Conservation (phyloP, 805 yeast species). For the Yamadazyma sp. region DNA sequence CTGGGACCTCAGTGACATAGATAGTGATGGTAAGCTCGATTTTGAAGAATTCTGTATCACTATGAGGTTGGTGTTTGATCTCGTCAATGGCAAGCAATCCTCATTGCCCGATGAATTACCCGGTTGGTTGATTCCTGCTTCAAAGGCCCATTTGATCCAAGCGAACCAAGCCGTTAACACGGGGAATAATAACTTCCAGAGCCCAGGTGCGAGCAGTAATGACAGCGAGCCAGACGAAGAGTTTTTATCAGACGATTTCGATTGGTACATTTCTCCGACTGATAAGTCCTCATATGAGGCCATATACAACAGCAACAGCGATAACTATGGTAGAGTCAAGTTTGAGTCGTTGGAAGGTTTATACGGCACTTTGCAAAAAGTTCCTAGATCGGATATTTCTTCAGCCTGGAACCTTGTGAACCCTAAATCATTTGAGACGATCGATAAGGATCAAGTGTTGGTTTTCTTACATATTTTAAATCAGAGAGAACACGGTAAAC, state of each 20-base stretch:
- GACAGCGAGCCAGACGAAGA: slow-evolving; percentile 64
- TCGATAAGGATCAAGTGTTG: slow-evolving; percentile 89
- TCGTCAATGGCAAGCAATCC: slow-evolving; percentile 67
- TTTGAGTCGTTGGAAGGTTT: slow-evolving; percentile 70
- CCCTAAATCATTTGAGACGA: slow-evolving; percentile 82
- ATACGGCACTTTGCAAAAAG: slow-evolving; percentile 64
- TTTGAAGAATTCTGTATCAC: slow-evolving; percentile 98
- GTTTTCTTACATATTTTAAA: slow-evolving; percentile 89
- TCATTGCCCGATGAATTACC: slow-evolving; percentile 74
- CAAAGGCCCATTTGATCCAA: slow-evolving; percentile 79
- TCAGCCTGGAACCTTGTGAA: slow-evolving; percentile 95
- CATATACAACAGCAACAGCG: slow-evolving; percentile 71
- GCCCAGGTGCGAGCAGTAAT: slow-evolving; percentile 33
- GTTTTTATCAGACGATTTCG: slow-evolving; percentile 65
- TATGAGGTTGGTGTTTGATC: slow-evolving; percentile 90
- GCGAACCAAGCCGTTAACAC: slow-evolving; percentile 70
- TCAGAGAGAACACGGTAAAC: slow-evolving; percentile 80
- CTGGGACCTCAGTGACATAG: slow-evolving; percentile 93
- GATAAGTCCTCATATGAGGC: slow-evolving; percentile 79
- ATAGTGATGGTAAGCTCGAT: slow-evolving; percentile 86
- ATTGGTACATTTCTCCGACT: slow-evolving; percentile 94
- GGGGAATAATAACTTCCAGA: slow-evolving; percentile 19
- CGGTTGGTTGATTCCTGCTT: slow-evolving; percentile 88
- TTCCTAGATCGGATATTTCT: slow-evolving; percentile 81
- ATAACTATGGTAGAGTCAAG: slow-evolving; percentile 74